Evolutionary conservation across 225 moss, liverwort and hornwort species (phyloP).

Genomic region (Neckera pumila): DNA sequence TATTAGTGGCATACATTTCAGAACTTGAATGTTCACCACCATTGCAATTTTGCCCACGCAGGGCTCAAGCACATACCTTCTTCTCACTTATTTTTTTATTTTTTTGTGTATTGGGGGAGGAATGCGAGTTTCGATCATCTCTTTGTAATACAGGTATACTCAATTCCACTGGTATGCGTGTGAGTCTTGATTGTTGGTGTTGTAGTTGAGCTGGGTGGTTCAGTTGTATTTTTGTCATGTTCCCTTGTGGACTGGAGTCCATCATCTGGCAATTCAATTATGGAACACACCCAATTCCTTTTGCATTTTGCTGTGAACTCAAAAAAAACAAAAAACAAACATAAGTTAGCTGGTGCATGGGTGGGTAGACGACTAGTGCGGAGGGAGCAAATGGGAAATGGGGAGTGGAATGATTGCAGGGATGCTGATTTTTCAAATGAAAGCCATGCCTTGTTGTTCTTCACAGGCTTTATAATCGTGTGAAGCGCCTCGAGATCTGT

Average conservation of each 20-base stretch:
- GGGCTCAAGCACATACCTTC: too few species aligned
- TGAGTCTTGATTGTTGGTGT: background rate
- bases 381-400: background rate
- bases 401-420: background rate
- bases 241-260: background rate
- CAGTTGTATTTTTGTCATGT: background rate
- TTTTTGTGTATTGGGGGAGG: too few species aligned
- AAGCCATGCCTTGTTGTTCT: background rate
- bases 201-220: background rate
- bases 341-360: too few species aligned
- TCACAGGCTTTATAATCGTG: background rate
- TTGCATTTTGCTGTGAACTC: background rate
- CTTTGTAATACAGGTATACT: too few species aligned
- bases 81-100: too few species aligned
- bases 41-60: too few species aligned
- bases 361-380: too few species aligned
- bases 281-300: background rate
- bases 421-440: background rate
- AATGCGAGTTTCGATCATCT: too few species aligned
- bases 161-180: too few species aligned
- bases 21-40: too few species aligned
- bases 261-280: constrained; percentile 16
- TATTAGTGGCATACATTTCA: too few species aligned
- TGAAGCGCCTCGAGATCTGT: background rate
- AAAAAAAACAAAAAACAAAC: background rate